Evolutionary conservation across 805 yeast genomes (phyloP).

Genomic region (Metschnikowia proteae): DNA sequence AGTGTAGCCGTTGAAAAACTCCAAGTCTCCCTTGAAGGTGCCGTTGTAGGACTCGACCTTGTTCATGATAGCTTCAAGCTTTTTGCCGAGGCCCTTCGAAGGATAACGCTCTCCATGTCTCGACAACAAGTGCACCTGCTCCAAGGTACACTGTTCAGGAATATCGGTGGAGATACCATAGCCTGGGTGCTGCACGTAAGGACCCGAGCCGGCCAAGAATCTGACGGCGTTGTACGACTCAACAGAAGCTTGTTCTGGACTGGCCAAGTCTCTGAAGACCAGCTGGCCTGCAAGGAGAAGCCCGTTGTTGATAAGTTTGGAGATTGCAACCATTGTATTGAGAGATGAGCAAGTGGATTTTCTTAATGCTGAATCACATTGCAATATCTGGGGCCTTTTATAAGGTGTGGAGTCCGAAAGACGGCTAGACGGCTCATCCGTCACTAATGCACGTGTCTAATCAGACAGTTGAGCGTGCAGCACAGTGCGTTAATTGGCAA

Average conservation of each 20-base stretch:
- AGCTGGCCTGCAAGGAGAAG: slow-evolving; percentile 27
- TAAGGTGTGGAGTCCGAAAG: not conserved
- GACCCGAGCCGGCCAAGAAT: slow-evolving; percentile 55
- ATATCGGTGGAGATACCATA: slow-evolving; percentile 48
- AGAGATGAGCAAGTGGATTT: not conserved
- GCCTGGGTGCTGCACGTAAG: slow-evolving; percentile 50
- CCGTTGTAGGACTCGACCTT: slow-evolving; percentile 26
- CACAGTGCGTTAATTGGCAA: not conserved
- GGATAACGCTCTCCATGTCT: slow-evolving; percentile 81
- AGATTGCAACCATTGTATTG: slow-evolving; percentile 11
- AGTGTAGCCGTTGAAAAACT: slow-evolving; percentile 52
- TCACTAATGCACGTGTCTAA: not conserved
- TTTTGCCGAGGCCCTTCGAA: slow-evolving; percentile 27
- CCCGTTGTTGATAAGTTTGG: slow-evolving; percentile 27
- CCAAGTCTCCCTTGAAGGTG: slow-evolving; percentile 46
- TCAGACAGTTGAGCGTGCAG: not conserved
- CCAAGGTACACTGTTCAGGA: slow-evolving; percentile 51
- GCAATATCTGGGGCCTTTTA: not conserved
- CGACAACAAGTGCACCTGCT: slow-evolving; percentile 66
- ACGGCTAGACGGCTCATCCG: too few relatives aligned
- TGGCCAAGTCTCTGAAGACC: slow-evolving; percentile 30
- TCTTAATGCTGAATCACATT: not conserved
- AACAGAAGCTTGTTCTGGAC: slow-evolving; percentile 38
- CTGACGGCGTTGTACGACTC: slow-evolving; percentile 47
- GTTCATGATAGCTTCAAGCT: slow-evolving; percentile 23